Evolutionary conservation across 257 asterid species (phyloP).

Genomic region (Salvia miltiorrhiza): DNA sequence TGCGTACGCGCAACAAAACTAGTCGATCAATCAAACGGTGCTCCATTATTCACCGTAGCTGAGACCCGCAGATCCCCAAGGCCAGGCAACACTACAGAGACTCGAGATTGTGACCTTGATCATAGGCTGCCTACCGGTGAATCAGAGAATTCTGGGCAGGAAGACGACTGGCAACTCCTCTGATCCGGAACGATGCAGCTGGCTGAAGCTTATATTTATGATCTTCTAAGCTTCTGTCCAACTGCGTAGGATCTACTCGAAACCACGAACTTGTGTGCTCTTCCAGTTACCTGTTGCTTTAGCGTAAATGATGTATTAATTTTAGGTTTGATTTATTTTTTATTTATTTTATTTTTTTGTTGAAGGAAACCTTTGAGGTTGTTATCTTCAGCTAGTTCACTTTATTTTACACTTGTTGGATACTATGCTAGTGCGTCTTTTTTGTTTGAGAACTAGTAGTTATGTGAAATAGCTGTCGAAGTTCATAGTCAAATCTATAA

Average conservation of each 20-base stretch:
- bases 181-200: conserved; percentile 27
- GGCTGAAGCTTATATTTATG: conserved; percentile 15
- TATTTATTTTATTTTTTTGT: background rate
- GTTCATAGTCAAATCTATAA: too few species aligned
- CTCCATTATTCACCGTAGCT: conserved; percentile 81
- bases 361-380: background rate
- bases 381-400: background rate
- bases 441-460: too few species aligned
- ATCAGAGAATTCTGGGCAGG: conserved; percentile 44
- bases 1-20: conserved; percentile 63
- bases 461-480: too few species aligned
- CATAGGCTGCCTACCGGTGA: conserved; percentile 25
- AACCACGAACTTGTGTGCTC: conserved; percentile 13
- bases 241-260: background rate
- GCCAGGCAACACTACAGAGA: conserved; percentile 19
- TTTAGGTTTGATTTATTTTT: conserved; percentile 8
- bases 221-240: conserved; percentile 1
- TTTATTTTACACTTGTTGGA: background rate
- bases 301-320: background rate
- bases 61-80: conserved; percentile 42
- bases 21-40: conserved; percentile 67
- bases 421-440: background rate
- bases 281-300: conserved; percentile 8
- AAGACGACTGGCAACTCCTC: conserved; percentile 96
- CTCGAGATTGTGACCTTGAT: conserved; percentile 27